A percentile compares a stretch with the other conserved stretches of the same genome.
Evolutionary conservation across 192 early-diverging fungal genomes (phyloP).

Genomic region (Kappamyces sp.): DNA sequence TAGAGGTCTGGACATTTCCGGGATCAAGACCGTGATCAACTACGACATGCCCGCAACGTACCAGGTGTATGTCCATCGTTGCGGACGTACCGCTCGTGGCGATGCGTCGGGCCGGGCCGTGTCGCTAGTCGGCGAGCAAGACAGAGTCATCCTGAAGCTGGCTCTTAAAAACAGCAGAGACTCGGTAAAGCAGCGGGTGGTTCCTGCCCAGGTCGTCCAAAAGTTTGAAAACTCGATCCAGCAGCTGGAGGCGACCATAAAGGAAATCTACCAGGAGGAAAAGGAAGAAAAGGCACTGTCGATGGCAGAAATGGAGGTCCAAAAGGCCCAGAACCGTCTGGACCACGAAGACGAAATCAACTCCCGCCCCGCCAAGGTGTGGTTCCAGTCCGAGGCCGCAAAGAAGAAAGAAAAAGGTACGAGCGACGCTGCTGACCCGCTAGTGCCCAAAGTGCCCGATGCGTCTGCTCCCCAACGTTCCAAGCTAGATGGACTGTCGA

Average conservation of each 20-base stretch:
- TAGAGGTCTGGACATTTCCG: slow-evolving; percentile 94
- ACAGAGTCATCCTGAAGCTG: slow-evolving; percentile 86
- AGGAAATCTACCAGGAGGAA: slow-evolving; percentile 43
- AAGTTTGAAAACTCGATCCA: slow-evolving; percentile 72
- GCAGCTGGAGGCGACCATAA: slow-evolving; percentile 44
- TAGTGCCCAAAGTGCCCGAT: not conserved
- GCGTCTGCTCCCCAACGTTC: slow-evolving; percentile 28
- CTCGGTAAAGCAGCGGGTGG: slow-evolving; percentile 83
- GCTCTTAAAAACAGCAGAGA: slow-evolving; percentile 77
- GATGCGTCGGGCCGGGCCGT: slow-evolving; percentile 81
- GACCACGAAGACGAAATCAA: slow-evolving; percentile 82
- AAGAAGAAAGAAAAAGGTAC: slow-evolving; percentile 59
- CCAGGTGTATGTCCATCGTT: slow-evolving; percentile 88
- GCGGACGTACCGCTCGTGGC: slow-evolving; percentile 94
- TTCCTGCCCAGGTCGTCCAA: slow-evolving; percentile 68
- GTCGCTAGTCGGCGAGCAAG: slow-evolving; percentile 85
- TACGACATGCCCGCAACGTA: slow-evolving; percentile 95
- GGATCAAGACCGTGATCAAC: slow-evolving; percentile 96
- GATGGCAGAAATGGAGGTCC: slow-evolving; percentile 86
- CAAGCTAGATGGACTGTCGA: slow-evolving; percentile 36
- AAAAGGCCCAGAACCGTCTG: slow-evolving; percentile 79
- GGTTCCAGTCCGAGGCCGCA: slow-evolving; percentile 85
- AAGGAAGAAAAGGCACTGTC: slow-evolving; percentile 73
- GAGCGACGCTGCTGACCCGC: not conserved
- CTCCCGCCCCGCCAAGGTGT: slow-evolving; percentile 81